Conservation (phyloP, 1,284 basidiomycete genomes). For the Naganishia sp. region DNA sequence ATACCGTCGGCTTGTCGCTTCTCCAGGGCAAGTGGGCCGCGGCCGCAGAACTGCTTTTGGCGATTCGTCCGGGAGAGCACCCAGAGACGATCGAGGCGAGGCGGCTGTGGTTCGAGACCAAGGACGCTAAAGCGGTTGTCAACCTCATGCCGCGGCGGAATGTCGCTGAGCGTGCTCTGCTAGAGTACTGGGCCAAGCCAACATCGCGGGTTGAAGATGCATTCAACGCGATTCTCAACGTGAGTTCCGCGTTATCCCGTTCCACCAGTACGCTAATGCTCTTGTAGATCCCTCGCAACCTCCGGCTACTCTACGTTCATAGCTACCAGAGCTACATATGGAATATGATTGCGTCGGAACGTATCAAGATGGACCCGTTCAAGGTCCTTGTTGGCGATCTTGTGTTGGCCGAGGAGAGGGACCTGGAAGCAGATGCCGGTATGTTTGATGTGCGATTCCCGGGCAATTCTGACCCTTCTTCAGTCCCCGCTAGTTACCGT, state of each 20-base stretch:
- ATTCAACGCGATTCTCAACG: constrained; percentile 79
- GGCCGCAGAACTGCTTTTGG: constrained; percentile 79
- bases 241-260: constrained; percentile 52
- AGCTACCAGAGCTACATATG: constrained; percentile 99
- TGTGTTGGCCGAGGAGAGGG: constrained; percentile 61
- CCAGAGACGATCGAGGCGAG: constrained; percentile 78
- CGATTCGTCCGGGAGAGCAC: constrained; percentile 81
- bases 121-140: constrained; percentile 73
- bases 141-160: constrained; percentile 81
- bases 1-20: constrained; percentile 86
- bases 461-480: constrained; percentile 15
- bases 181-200: constrained; percentile 84
- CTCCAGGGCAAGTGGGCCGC: constrained; percentile 85
- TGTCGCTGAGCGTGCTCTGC: constrained; percentile 86
- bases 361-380: constrained; percentile 77
- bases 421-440: constrained; percentile 57
- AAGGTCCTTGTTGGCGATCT: constrained; percentile 83
- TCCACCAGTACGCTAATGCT: background rate
- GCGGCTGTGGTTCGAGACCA: constrained; percentile 77
- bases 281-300: constrained; percentile 83
- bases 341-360: constrained; percentile 93
- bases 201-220: constrained; percentile 77
- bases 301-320: constrained; percentile 96
- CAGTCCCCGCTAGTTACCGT: constrained; percentile 24
- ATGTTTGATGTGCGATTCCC: constrained; percentile 27